Evolutionary conservation across 1,284 basidiomycete species (phyloP).

Genomic region (Trametes pubescens): DNA sequence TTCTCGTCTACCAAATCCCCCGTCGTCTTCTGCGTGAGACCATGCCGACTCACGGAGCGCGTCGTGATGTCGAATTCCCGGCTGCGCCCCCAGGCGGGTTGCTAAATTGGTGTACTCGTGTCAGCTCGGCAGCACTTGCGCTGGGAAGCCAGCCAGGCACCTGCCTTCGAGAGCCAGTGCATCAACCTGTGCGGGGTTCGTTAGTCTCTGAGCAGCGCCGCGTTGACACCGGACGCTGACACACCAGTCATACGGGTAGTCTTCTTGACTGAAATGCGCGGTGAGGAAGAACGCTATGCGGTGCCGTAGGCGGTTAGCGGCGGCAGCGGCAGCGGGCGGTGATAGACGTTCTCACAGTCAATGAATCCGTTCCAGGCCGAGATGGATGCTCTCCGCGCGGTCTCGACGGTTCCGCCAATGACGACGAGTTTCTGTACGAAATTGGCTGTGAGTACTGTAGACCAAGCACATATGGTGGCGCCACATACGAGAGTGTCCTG

Average conservation of each 20-base stretch:
- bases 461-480: neutral
- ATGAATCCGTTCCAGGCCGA: slow-evolving; percentile 89
- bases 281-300: slow-evolving; percentile 82
- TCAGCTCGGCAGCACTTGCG: slow-evolving; percentile 18
- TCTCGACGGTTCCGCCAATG: slow-evolving; percentile 45
- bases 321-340: slow-evolving; percentile 9
- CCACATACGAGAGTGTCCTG: slow-evolving; percentile 42
- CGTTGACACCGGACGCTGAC: slow-evolving; percentile 33
- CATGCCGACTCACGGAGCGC: slow-evolving; percentile 66
- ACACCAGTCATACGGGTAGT: slow-evolving; percentile 85
- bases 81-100: slow-evolving; percentile 86
- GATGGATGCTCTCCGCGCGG: slow-evolving; percentile 55
- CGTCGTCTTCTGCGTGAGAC: slow-evolving; percentile 68
- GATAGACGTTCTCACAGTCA: slow-evolving; percentile 64
- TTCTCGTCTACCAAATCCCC: slow-evolving; percentile 84
- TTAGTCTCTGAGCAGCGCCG: slow-evolving; percentile 20
- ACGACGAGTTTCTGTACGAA: slow-evolving; percentile 43
- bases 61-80: slow-evolving; percentile 89
- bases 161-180: slow-evolving; percentile 85
- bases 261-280: slow-evolving; percentile 85
- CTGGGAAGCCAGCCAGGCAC: slow-evolving; percentile 28
- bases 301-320: slow-evolving; percentile 20
- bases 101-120: slow-evolving; percentile 45
- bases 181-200: slow-evolving; percentile 63
- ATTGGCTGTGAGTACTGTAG: neutral